Conservation (phyloP, 768 basidiomycete species). For the Thelephora ganbajun region DNA sequence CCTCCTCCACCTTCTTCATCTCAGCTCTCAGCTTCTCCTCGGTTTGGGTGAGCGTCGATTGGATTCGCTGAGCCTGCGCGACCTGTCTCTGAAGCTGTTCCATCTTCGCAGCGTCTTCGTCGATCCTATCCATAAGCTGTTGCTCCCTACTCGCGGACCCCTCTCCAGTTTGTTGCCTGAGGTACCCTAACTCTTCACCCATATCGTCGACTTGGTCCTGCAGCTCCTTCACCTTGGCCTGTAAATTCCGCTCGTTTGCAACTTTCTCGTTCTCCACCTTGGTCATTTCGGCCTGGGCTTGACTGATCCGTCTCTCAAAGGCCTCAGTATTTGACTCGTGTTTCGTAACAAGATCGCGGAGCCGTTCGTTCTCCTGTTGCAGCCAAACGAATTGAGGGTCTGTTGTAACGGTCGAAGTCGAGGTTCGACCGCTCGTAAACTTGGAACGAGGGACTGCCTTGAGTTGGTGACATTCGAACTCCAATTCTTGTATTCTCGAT, state of each 20-base stretch:
- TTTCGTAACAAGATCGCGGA: constrained; percentile 9
- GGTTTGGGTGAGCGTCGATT: constrained; percentile 24
- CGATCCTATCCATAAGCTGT: constrained; percentile 48
- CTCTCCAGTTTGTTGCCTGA: constrained; percentile 24
- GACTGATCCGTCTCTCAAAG: constrained; percentile 3
- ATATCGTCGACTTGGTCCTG: constrained; percentile 33
- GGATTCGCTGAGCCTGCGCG: constrained; percentile 23
- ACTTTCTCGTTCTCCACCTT: constrained; percentile 46
- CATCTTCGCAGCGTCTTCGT: constrained; percentile 61
- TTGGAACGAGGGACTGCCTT: constrained; percentile 5
- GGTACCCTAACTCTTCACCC: constrained; percentile 41
- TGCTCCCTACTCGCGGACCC: constrained; percentile 35
- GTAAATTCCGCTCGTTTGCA: constrained; percentile 34
- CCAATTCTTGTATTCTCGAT: constrained; percentile 43
- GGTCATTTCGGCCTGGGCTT: constrained; percentile 32
- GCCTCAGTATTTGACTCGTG: constrained; percentile 7
- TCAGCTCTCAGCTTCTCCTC: constrained; percentile 23
- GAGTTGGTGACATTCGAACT: constrained; percentile 15
- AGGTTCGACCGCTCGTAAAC: constrained; percentile 4
- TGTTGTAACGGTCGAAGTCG: neutral
- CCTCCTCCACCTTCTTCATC: constrained; percentile 21
- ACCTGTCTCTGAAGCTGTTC: constrained; percentile 37
- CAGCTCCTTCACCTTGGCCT: constrained; percentile 30
- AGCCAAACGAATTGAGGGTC: constrained; percentile 29
- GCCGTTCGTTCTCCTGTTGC: constrained; percentile 27